Base-by-base conservation (phyloP, 805 yeast genomes). In the Ogataea neopini region DNA sequence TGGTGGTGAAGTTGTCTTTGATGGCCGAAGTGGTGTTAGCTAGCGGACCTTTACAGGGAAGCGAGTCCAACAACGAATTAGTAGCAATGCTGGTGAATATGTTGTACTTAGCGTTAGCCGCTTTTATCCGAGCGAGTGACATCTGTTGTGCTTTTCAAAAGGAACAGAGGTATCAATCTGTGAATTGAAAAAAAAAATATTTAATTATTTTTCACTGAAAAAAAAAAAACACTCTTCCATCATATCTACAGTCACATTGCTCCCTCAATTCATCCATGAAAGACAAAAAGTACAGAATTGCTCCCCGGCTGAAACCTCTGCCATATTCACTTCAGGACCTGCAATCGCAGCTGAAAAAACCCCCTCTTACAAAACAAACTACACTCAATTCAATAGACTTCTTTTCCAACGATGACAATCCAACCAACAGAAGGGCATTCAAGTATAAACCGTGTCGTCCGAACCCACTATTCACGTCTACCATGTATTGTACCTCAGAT, bases 1-100 rank as follows among this genome's bases (percentile, higher is more conserved):
- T 67, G 0, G 97, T 84, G 35, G 81, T 79, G 42, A 91, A 83
- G 62, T 89, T 90, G 67, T 92, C 98, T 59, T 94, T 95, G 19
- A 86, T 68, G 0, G 84, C 86, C 9, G 71, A 66, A 0, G 68
- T 60, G 2, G 63, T 57, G 6, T 71, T 70, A 1, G 58, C 43
- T 22, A 76, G 62, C 10, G 25, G 18, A 10, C 58, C 51, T 3
- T 34, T 15, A 18, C 46, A 11, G 10, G 39, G 38, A 46, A 10
- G 50, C 10, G 60, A 41, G 6, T 39, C 15, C n/a, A n/a, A n/a
- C n/a, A n/a, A n/a, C 1, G 23, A 18, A 6, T 10, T 15, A 5
- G 20, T 10, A 38, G 74, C 58, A 5, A 74, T 48, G 10, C 73
- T 64, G 1, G 78, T 76, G 58, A 77, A 78, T 1, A 75, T 65